These are phyloP conservation scores for Heritiera littoralis DNA, from an alignment of 345 rosid species.

Conservation along the genomic window DNA sequence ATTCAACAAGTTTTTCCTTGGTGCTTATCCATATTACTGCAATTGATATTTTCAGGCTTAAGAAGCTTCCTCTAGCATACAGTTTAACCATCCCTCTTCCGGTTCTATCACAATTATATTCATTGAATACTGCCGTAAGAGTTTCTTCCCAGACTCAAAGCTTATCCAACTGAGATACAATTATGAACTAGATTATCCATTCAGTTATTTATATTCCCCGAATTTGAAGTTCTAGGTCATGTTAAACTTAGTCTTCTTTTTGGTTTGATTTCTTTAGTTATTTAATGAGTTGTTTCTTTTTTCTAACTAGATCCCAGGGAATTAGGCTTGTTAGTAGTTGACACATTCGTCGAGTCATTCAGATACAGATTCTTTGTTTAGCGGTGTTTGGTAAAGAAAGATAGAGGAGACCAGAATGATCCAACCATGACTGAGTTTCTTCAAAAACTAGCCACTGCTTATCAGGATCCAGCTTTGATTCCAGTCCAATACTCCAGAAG, in stretches of 20 bases:
- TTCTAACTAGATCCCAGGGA: not conserved
- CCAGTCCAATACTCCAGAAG: slow-evolving; percentile 43
- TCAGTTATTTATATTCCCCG: not conserved
- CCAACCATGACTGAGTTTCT: slow-evolving; percentile 60
- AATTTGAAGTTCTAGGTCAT: not conserved
- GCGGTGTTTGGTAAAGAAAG: slow-evolving; percentile 77
- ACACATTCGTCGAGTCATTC: not conserved
- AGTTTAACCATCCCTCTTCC: slow-evolving; percentile 79
- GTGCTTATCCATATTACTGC: slow-evolving; percentile 86
- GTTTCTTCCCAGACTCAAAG: slow-evolving; percentile 64
- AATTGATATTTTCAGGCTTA: slow-evolving; percentile 81
- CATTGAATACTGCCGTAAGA: slow-evolving; percentile 69
- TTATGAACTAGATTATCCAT: not conserved
- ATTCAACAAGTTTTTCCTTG: slow-evolving; percentile 67
- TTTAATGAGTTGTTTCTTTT: not conserved
- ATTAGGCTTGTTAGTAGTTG: not conserved
- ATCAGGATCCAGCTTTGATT: slow-evolving; percentile 68
- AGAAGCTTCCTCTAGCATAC: slow-evolving; percentile 73
- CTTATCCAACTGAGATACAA: slow-evolving; percentile 79
- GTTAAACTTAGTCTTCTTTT: not conserved
- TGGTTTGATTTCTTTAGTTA: not conserved
- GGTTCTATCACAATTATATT: slow-evolving; percentile 65
- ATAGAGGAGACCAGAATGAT: slow-evolving; percentile 50
- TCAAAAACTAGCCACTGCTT: slow-evolving; percentile 47
- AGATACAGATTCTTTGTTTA: slow-evolving; percentile 13